Base-by-base conservation (phyloP, 768 basidiomycete genomes). In the Harrya chromipes region DNA sequence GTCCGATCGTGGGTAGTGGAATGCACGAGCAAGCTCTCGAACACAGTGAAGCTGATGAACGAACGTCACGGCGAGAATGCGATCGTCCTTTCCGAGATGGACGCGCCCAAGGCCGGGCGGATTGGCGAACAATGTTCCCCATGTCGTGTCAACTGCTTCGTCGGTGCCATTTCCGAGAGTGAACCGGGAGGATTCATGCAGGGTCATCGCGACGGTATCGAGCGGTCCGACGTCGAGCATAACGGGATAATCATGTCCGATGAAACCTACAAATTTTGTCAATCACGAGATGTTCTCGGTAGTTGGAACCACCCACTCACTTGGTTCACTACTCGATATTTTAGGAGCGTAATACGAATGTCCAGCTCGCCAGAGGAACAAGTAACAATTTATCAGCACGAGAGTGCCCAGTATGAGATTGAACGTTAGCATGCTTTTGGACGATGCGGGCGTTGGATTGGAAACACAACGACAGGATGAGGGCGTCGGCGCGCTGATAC, bases 31-130 rank as follows among this genome's bases (percentile, higher is more conserved):
- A 8, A 55, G 46, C 35, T 52, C 47, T 12, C 43, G 43, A 6
- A 55, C 36, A 14, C 54, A 55, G 23, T 55, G 54, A 1, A 51
- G 29, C 10, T 51, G 53, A 8, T 55, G 53, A 3, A 44, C 27
- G 24, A 55, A 51, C 19, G 53, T 55, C 14, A n/a, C 39, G 6
- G 42, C 33, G 27, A 55, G 14, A 11, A 55, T 20, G 17, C 53
- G 42, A 14, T 54, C 53, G 20, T 50, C 19, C 14, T 27, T 11
- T 3, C 53, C 49, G 10, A 55, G 42, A 17, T 40, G 49, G 2
- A 55, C 49, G 9, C 53, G 53, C 17, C 49, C 49, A 13, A 51
- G 49, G 14, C 53, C 53, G 7, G 46, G 49, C 6, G 46, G 49
- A n/a, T 51, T 46, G 33, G 53, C 53, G 8, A 51, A 43, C 23